phyloP scores from a whole-genome alignment of 495 filamentous ascomycete genomes.

The Xylaria castorea region DNA sequence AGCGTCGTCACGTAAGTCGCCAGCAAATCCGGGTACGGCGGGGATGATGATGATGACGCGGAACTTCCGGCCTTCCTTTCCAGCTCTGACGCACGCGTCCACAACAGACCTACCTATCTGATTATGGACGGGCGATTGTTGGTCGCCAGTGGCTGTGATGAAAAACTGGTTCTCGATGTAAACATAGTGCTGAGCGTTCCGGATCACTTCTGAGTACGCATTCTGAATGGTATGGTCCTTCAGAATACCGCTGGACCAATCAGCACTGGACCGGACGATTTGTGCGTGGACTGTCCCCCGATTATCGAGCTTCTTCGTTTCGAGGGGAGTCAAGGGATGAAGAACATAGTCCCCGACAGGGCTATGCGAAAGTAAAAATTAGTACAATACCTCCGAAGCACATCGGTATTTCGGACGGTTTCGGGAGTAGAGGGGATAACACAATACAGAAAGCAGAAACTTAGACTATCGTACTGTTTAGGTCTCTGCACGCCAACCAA shows the following conservation, averaged over 20 bases:
- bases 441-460: not conserved
- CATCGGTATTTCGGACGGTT: not conserved
- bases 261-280: slow-evolving; percentile 81
- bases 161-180: slow-evolving; percentile 99
- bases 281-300: slow-evolving; percentile 80
- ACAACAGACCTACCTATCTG: slow-evolving; percentile 87
- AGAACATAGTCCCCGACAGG: slow-evolving; percentile 86
- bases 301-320: slow-evolving; percentile 50
- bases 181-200: slow-evolving; percentile 85
- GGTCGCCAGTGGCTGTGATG: slow-evolving; percentile 89
- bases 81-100: slow-evolving; percentile 82
- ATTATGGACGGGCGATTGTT: slow-evolving; percentile 87
- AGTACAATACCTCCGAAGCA: not conserved
- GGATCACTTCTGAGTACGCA: slow-evolving; percentile 85
- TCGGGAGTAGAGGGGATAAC: not conserved
- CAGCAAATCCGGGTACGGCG: slow-evolving; percentile 91
- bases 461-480: slow-evolving; percentile 53
- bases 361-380: not conserved
- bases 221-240: slow-evolving; percentile 91
- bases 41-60: slow-evolving; percentile 88
- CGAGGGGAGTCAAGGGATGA: slow-evolving; percentile 76
- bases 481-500: slow-evolving; percentile 86
- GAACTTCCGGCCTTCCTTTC: slow-evolving; percentile 87
- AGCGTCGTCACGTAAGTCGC: slow-evolving; percentile 81
- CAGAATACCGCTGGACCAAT: slow-evolving; percentile 95